phyloP scores from a whole-genome alignment of 192 early-diverging fungal genomes.

The Backusella westeae region DNA sequence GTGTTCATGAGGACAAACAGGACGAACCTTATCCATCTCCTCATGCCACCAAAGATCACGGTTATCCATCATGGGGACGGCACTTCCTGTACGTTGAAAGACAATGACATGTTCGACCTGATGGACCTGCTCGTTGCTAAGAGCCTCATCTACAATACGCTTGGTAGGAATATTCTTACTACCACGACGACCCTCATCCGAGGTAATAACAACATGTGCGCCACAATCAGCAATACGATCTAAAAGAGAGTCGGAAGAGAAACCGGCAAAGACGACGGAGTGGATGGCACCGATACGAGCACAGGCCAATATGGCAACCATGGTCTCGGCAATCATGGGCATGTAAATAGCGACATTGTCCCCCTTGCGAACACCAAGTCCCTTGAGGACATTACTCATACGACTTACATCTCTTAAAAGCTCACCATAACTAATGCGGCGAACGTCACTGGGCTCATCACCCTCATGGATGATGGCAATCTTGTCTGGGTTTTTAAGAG shows the following conservation, averaged over 20 bases:
- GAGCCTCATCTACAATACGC: conserved; percentile 89
- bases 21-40: conserved; percentile 74
- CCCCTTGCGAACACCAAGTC: conserved; percentile 84
- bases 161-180: conserved; percentile 86
- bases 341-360: conserved; percentile 96
- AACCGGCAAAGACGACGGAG: conserved; percentile 95
- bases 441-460: conserved; percentile 78
- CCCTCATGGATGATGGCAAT: conserved; percentile 38
- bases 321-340: conserved; percentile 95
- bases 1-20: conserved; percentile 81
- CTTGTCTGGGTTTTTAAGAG: conserved; percentile 13
- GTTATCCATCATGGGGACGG: conserved; percentile 66
- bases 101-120: conserved; percentile 84
- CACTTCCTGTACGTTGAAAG: conserved; percentile 84
- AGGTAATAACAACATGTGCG: conserved; percentile 82
- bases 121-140: conserved; percentile 65
- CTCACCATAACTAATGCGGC: conserved; percentile 80
- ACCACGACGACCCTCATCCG: conserved; percentile 92
- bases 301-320: conserved; percentile 90
- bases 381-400: conserved; percentile 81
- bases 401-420: conserved; percentile 79
- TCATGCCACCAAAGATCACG: conserved; percentile 97
- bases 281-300: conserved; percentile 93
- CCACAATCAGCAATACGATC: conserved; percentile 87
- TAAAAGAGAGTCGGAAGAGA: conserved; percentile 87